Evolutionary conservation across 176 grass and related monocot species (phyloP).

Genomic region (Oryza officinalis): DNA sequence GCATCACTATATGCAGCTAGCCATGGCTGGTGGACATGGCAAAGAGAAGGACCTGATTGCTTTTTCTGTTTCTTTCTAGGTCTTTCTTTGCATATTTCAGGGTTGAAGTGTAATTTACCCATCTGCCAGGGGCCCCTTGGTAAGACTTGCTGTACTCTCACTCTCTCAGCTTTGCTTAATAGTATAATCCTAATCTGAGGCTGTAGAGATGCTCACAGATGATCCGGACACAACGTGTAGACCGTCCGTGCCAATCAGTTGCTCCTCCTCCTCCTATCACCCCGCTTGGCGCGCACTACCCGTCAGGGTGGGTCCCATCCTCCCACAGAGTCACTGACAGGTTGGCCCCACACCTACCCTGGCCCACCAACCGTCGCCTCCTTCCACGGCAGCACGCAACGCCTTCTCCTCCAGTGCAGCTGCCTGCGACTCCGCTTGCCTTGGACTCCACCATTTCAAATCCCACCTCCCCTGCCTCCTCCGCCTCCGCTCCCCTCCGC

Average conservation of each 20-base stretch:
- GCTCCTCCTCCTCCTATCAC: no score
- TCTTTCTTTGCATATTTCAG: no score
- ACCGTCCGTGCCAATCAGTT: neutral
- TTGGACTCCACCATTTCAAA: conserved; percentile 42
- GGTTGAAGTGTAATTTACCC: no score
- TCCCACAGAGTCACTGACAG: neutral
- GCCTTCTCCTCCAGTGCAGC: neutral
- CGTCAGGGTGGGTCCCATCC: neutral
- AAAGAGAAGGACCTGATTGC: no score
- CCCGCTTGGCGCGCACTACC: neutral
- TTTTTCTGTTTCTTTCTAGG: no score
- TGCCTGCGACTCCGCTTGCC: neutral
- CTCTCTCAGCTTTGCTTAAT: no score
- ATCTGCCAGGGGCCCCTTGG: no score
- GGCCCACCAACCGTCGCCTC: neutral
- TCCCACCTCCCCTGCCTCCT: neutral
- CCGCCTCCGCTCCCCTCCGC: neutral
- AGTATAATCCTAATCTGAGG: no score
- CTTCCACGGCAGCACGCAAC: neutral
- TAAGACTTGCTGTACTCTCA: no score
- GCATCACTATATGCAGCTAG: no score
- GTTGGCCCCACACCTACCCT: neutral
- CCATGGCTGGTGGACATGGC: no score
- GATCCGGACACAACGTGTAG: neutral
- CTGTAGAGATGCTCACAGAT: neutral